These are phyloP conservation scores for Bryoglossum gracile DNA, from an alignment of 495 filamentous ascomycete species.

Conservation along the genomic window DNA sequence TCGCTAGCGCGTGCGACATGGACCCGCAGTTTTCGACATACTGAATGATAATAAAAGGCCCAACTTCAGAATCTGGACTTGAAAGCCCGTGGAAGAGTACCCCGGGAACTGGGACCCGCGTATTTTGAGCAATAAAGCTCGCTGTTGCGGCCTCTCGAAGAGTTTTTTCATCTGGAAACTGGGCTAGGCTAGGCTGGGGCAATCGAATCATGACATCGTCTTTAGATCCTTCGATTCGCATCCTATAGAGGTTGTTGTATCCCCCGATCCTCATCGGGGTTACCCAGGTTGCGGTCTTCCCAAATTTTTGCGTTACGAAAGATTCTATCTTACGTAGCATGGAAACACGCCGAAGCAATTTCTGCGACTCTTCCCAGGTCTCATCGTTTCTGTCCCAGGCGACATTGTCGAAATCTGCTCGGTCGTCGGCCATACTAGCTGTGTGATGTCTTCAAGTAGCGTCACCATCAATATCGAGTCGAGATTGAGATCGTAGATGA, in stretches of 20 bases:
- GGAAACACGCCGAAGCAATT: constrained; percentile 5
- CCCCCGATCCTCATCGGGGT: constrained; percentile 22
- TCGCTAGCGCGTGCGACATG: constrained; percentile 29
- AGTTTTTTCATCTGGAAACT: constrained; percentile 34
- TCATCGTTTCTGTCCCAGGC: constrained; percentile 28
- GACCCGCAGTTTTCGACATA: constrained; percentile 31
- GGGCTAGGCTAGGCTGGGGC: constrained; percentile 10
- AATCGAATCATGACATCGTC: constrained; percentile 14
- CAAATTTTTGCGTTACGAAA: constrained; percentile 14
- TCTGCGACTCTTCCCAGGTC: constrained; percentile 23
- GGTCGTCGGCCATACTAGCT: background rate
- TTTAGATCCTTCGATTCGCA: constrained; percentile 8
- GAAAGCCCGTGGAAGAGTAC: constrained; percentile 24
- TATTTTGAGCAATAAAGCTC: constrained; percentile 33
- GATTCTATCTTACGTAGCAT: constrained; percentile 5
- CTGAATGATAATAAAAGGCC: constrained; percentile 43
- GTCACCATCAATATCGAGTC: background rate
- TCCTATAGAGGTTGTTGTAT: constrained; percentile 17
- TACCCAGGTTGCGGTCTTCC: constrained; percentile 15
- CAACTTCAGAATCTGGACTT: constrained; percentile 23
- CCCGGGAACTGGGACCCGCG: constrained; percentile 34
- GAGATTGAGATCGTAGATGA: background rate
- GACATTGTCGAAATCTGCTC: constrained; percentile 21
- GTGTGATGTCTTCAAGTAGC: background rate
- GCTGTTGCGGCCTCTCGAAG: constrained; percentile 36